Percentiles rank a stretch among this genome's conserved stretches.
Evolutionary conservation across 331 rosid genomes (phyloP).

Genomic region (Quercus phellos): DNA sequence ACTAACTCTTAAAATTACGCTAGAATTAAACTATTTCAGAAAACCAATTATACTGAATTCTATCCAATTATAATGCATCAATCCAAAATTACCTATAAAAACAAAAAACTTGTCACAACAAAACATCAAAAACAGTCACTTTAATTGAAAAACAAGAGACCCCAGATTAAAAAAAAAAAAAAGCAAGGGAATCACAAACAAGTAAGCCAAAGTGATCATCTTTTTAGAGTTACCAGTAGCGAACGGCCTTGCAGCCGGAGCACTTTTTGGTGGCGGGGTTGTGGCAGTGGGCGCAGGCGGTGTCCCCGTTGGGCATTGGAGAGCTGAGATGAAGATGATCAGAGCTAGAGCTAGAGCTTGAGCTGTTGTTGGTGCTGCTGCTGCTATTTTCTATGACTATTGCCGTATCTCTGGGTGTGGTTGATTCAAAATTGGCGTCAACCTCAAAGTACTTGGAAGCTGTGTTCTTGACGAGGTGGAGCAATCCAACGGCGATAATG

Average conservation of each 20-base stretch:
- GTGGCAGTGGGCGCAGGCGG: slow-evolving; percentile 58
- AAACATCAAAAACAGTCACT: too few species aligned
- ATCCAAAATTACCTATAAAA: too few species aligned
- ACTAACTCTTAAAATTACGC: too few species aligned
- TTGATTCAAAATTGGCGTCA: slow-evolving; percentile 64
- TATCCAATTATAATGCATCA: too few species aligned
- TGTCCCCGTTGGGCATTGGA: slow-evolving; percentile 50
- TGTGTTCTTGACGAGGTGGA: slow-evolving; percentile 58
- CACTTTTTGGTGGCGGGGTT: slow-evolving; percentile 47
- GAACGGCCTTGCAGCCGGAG: slow-evolving; percentile 77
- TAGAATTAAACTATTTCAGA: too few species aligned
- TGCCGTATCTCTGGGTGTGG: too few species aligned
- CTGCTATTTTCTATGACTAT: too few species aligned
- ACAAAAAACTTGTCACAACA: too few species aligned
- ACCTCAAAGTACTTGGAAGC: slow-evolving; percentile 89
- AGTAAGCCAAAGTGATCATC: background rate
- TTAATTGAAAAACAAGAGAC: too few species aligned
- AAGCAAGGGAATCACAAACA: background rate
- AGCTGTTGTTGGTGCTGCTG: background rate
- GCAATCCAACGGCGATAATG: slow-evolving; percentile 46
- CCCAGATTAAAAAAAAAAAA: background rate
- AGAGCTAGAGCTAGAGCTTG: background rate
- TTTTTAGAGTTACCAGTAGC: slow-evolving; percentile 55
- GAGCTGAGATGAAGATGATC: slow-evolving; percentile 11
- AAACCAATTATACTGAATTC: too few species aligned